Percentiles rank a stretch among this genome's conserved stretches.
Evolutionary conservation across 2,329 filamentous ascomycete genomes (phyloP).

Genomic region (Eurotiales sp.): DNA sequence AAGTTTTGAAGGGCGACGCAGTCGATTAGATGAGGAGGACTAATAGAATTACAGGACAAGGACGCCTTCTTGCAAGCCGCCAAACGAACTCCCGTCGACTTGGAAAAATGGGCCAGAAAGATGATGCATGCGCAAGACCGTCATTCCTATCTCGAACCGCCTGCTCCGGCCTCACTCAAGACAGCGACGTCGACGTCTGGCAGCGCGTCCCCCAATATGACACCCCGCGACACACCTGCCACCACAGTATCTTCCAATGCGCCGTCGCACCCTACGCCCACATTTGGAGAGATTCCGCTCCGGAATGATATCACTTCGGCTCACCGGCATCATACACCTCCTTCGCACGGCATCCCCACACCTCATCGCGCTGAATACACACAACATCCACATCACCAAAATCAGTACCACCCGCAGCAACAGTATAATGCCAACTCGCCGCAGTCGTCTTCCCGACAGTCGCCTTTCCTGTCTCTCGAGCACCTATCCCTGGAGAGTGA

Average conservation of each 20-base stretch:
- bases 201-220: slow-evolving; percentile 13
- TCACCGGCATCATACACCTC: slow-evolving; percentile 19
- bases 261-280: slow-evolving; percentile 55
- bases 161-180: slow-evolving; percentile 68
- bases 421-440: slow-evolving; percentile 14
- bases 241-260: slow-evolving; percentile 37
- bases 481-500: slow-evolving; percentile 42
- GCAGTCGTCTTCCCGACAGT: slow-evolving; percentile 18
- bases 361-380: slow-evolving; percentile 5
- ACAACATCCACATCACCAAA: neutral
- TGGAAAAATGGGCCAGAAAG: slow-evolving; percentile 87
- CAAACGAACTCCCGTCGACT: slow-evolving; percentile 90
- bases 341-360: neutral
- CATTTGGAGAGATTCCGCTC: slow-evolving; percentile 69
- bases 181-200: slow-evolving; percentile 12
- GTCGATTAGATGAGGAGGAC: neutral
- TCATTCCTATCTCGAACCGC: slow-evolving; percentile 86
- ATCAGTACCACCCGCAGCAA: neutral
- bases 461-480: slow-evolving; percentile 39
- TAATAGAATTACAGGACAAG: slow-evolving; percentile 59
- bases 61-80: slow-evolving; percentile 95
- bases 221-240: slow-evolving; percentile 17
- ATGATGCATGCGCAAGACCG: slow-evolving; percentile 95
- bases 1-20: too few relatives aligned
- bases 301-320: slow-evolving; percentile 30